Base-by-base conservation (phyloP, 805 yeast species). In the Wickerhamomyces ciferrii region DNA sequence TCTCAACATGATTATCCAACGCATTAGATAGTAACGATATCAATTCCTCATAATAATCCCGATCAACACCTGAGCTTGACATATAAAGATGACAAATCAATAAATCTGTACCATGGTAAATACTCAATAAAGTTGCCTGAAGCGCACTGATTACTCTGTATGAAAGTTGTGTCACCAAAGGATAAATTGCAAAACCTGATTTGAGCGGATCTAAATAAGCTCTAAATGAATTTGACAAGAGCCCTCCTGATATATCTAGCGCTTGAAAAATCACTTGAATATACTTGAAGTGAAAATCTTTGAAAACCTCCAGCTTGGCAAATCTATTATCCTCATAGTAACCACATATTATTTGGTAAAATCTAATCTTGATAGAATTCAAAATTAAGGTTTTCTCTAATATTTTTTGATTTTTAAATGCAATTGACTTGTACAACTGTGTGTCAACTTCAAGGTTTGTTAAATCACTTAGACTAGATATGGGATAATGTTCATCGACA, bases 241-340 rank as follows among this genome's bases (percentile, higher is more conserved):
- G 10, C 9, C 38, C n/a, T 9, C n/a, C 23, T 17, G 45, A 7
- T 11, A 49, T 21, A 24, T 54, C 58, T 34, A 46, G 49, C 2
- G 52, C 50, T 32, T 55, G 57, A 21, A 48, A 53, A 17, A 44
- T 10, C 11, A 8, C 31, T 10, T 13, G 31, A 7, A 27, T 27
- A 27, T 27, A 27, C 11, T 10, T 27, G 11, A 8, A 14, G 11
- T 27, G 7, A 8, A 27, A 4, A 4, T 11, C 17, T 10, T 25
- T 25, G 9, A 14, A 25, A 10, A 24, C 10, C 5, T 39, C 18
- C 8, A 19, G 10, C 9, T 29, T 39, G n/a, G 25, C 17, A 11
- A 9, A 23, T 17, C 25, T 19, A 27, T 19, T 39, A 11, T 27
- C 17, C 18, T 39, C 35, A 29, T 39, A 39, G 4, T 39, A n/a